Percentiles rank a stretch among this genome's conserved stretches.
Conservation (phyloP, 176 grass and related monocot genomes). For the Rhynchospora breviuscula region DNA sequence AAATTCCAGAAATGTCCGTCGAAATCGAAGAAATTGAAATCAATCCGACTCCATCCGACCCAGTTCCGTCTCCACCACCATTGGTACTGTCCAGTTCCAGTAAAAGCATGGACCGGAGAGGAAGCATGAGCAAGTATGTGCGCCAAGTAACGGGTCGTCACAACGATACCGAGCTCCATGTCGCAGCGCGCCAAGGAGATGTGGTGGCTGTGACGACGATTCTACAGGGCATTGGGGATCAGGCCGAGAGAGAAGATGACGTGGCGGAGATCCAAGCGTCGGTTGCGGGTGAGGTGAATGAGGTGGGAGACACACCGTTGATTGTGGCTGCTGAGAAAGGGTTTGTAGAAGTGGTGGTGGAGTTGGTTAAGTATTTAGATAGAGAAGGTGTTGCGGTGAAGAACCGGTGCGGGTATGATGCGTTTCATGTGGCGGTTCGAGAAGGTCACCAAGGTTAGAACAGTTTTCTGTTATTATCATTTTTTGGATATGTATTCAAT, state of each 20-base stretch:
- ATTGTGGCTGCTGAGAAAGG: slow-evolving; percentile 68
- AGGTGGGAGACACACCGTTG: slow-evolving; percentile 67
- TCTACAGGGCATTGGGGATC: slow-evolving; percentile 33
- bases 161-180: slow-evolving; percentile 87
- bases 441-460: slow-evolving; percentile 65
- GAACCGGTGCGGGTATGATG: slow-evolving; percentile 69
- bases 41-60: not conserved
- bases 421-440: slow-evolving; percentile 69
- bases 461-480: not conserved
- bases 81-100: slow-evolving; percentile 58
- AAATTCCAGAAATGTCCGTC: slow-evolving; percentile 36
- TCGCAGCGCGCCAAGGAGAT: slow-evolving; percentile 55
- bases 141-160: slow-evolving; percentile 81
- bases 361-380: slow-evolving; percentile 64
- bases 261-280: slow-evolving; percentile 41
- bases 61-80: not conserved
- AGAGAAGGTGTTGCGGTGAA: slow-evolving; percentile 44
- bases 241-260: slow-evolving; percentile 31
- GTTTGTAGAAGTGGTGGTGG: slow-evolving; percentile 43
- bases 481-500: not conserved
- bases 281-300: slow-evolving; percentile 66
- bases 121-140: slow-evolving; percentile 74
- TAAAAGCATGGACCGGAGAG: slow-evolving; percentile 35
- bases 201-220: slow-evolving; percentile 33
- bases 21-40: slow-evolving; percentile 51